Conservation (phyloP, 2,329 filamentous ascomycete species). For the Albifimbria verrucaria region DNA sequence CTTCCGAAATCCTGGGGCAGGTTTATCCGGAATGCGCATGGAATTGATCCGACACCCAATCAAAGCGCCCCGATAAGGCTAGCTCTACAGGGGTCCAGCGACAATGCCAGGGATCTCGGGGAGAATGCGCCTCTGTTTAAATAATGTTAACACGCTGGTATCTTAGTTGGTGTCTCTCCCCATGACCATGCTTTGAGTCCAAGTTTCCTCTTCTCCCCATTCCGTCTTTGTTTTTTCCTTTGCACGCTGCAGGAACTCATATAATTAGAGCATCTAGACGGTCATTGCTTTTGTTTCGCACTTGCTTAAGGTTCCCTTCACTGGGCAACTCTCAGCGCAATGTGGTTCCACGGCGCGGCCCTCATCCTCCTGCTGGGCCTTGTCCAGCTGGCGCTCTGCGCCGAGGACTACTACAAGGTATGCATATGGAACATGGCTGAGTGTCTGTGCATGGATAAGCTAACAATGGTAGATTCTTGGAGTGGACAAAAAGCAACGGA, state of each 20-base stretch:
- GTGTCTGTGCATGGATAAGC: background rate
- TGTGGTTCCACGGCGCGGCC: slow-evolving; percentile 50
- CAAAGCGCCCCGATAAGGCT: slow-evolving; percentile 14
- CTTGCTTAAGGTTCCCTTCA: slow-evolving; percentile 7
- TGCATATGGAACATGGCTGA: slow-evolving; percentile 3
- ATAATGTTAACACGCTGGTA: slow-evolving; percentile 34
- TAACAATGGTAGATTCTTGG: slow-evolving; percentile 63
- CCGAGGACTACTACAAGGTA: slow-evolving; percentile 79
- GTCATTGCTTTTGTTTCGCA: background rate
- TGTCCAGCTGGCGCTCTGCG: slow-evolving; percentile 52
- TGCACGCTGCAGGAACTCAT: background rate
- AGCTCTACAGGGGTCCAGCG: slow-evolving; percentile 47
- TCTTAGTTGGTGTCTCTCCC: slow-evolving; percentile 8
- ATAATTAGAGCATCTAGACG: background rate
- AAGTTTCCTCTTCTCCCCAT: background rate
- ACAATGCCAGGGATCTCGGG: slow-evolving; percentile 23
- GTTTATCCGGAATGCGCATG: slow-evolving; percentile 15
- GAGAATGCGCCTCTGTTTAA: background rate
- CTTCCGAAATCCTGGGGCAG: slow-evolving; percentile 6
- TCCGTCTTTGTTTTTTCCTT: no score
- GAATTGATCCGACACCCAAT: slow-evolving; percentile 18
- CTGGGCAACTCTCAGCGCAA: slow-evolving; percentile 27
- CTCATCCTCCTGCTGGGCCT: slow-evolving; percentile 51
- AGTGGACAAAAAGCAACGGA: slow-evolving; percentile 77
- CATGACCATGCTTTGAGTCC: background rate